Conservation (phyloP, 495 filamentous ascomycete species). For the Xylaria telfairii region DNA sequence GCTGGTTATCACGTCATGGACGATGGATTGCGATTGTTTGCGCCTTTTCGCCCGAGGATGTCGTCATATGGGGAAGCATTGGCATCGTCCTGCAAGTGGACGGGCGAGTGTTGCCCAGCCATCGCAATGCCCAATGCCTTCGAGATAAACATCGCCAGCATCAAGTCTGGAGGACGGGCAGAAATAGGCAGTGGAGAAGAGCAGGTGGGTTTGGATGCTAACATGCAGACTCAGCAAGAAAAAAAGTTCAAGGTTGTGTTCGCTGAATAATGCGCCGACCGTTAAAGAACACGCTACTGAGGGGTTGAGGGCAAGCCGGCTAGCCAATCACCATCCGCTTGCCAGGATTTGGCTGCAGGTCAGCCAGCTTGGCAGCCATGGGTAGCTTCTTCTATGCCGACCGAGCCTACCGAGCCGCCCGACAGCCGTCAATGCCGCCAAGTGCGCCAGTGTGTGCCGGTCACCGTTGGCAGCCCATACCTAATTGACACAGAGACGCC, state of each 20-base stretch:
- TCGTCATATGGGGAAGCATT: slow-evolving; percentile 11
- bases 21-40: slow-evolving; percentile 8
- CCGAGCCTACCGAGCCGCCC: slow-evolving; percentile 1
- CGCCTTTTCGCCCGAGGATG: slow-evolving; percentile 11
- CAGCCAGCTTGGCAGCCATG: slow-evolving; percentile 20
- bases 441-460: neutral
- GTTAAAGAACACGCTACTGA: neutral
- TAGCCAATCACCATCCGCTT: neutral
- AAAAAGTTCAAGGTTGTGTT: neutral
- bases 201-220: neutral
- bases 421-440: slow-evolving; percentile 26
- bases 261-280: neutral
- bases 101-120: neutral
- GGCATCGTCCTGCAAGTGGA: neutral
- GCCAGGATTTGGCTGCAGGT: slow-evolving; percentile 12
- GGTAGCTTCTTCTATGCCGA: neutral
- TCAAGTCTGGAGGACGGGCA: neutral
- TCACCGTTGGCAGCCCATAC: neutral
- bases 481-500: neutral
- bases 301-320: neutral
- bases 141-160: neutral
- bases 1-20: slow-evolving; percentile 24
- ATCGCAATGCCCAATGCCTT: neutral
- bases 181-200: neutral
- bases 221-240: neutral